A percentile compares a stretch with the other conserved stretches of the same genome.
These are phyloP conservation scores for Avena atlantica DNA, from an alignment of 176 grass and related monocot species.

Conservation along the genomic window DNA sequence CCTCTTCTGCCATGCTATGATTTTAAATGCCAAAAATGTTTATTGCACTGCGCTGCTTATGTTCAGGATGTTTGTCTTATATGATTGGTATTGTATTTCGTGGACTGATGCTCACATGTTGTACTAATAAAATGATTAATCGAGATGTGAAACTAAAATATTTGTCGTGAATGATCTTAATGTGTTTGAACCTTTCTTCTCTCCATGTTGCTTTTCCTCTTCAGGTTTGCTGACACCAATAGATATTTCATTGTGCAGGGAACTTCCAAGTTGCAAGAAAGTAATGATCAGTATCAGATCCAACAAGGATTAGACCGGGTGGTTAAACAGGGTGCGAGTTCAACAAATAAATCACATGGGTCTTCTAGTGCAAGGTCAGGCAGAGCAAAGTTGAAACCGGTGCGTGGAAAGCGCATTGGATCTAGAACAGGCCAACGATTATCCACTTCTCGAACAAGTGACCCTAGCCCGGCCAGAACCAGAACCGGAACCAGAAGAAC, in stretches of 20 bases:
- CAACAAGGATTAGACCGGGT: constrained; percentile 45
- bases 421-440: constrained; percentile 30
- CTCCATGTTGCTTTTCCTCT: constrained; percentile 24
- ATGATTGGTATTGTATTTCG: constrained; percentile 26
- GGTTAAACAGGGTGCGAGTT: constrained; percentile 30
- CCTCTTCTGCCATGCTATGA: not conserved
- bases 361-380: not conserved
- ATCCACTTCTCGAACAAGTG: constrained; percentile 27
- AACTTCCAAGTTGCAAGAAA: constrained; percentile 37
- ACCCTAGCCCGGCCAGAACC: constrained; percentile 43
- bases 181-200: constrained; percentile 30
- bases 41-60: not conserved
- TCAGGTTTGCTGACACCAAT: constrained; percentile 2
- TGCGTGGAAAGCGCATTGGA: constrained; percentile 40
- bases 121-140: constrained; percentile 4
- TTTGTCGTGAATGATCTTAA: not conserved
- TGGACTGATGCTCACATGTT: constrained; percentile 12
- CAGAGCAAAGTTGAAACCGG: constrained; percentile 45
- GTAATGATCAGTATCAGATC: constrained; percentile 42
- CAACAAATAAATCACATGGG: constrained; percentile 35
- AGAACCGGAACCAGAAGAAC: not conserved
- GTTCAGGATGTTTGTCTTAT: constrained; percentile 6
- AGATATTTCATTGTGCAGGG: constrained; percentile 47
- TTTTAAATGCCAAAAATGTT: not conserved
- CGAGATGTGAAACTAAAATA: not conserved